Conservation (phyloP, 1,284 basidiomycete genomes). For the Thelephora terrestris region DNA sequence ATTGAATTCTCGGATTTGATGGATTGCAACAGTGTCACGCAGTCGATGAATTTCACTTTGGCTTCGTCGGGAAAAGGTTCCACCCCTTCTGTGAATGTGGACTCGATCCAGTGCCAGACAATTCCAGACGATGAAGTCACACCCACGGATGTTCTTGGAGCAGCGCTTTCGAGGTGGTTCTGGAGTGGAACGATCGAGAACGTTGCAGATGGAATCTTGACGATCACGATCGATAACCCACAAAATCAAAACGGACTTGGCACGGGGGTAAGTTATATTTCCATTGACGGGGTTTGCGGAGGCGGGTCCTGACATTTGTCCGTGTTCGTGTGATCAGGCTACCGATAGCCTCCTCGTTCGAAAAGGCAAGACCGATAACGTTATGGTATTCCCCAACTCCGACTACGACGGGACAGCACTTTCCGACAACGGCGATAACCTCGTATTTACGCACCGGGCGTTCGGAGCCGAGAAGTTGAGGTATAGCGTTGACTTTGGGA, state of each 20-base stretch:
- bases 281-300: background rate
- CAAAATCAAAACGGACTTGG: constrained; percentile 31
- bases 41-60: constrained; percentile 53
- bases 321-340: constrained; percentile 28
- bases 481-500: constrained; percentile 80
- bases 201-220: constrained; percentile 73
- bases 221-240: constrained; percentile 58
- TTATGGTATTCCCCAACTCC: constrained; percentile 72
- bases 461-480: constrained; percentile 79
- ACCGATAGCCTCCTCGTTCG: constrained; percentile 70
- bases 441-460: constrained; percentile 72
- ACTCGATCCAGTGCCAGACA: constrained; percentile 35
- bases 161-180: constrained; percentile 48
- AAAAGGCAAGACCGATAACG: constrained; percentile 65
- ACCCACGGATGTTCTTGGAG: constrained; percentile 40
- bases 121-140: constrained; percentile 32
- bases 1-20: constrained; percentile 74
- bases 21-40: constrained; percentile 60
- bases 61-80: constrained; percentile 58
- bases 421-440: constrained; percentile 17
- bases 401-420: constrained; percentile 50
- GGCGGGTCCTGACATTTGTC: constrained; percentile 10
- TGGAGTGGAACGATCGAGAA: constrained; percentile 67
- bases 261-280: constrained; percentile 38
- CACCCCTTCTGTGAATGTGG: constrained; percentile 36